Conservation (phyloP, 2,329 filamentous ascomycete species). For the Nemania diffusa region DNA sequence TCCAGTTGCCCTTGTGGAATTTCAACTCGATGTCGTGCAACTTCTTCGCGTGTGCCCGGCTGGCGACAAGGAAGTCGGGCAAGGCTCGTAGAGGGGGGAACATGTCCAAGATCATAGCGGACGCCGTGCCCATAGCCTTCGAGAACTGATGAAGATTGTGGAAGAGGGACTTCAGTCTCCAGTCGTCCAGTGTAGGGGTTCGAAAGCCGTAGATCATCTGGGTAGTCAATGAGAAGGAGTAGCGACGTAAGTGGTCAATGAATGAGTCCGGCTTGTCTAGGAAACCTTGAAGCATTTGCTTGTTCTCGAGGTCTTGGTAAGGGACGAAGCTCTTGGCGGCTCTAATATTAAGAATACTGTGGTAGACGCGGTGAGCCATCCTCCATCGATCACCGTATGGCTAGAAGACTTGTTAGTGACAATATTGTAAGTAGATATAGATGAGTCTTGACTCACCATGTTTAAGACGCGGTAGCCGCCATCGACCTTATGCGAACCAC, state of each 20-base stretch:
- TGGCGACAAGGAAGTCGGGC: slow-evolving; percentile 33
- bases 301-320: slow-evolving; percentile 67
- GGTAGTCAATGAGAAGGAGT: slow-evolving; percentile 60
- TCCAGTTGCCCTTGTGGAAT: slow-evolving; percentile 40
- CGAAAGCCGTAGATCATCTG: slow-evolving; percentile 62
- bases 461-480: slow-evolving; percentile 39
- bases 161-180: slow-evolving; percentile 44
- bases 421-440: not conserved
- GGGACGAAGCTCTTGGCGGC: slow-evolving; percentile 61
- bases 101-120: slow-evolving; percentile 39
- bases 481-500: slow-evolving; percentile 38
- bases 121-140: slow-evolving; percentile 40
- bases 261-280: slow-evolving; percentile 56
- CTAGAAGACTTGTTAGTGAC: slow-evolving; percentile 36
- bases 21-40: slow-evolving; percentile 36
- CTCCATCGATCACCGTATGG: slow-evolving; percentile 52
- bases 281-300: slow-evolving; percentile 62
- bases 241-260: slow-evolving; percentile 57
- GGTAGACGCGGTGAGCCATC: slow-evolving; percentile 53
- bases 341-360: slow-evolving; percentile 59
- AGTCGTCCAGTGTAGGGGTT: slow-evolving; percentile 51
- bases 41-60: slow-evolving; percentile 36
- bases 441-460: slow-evolving; percentile 33
- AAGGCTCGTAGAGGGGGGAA: slow-evolving; percentile 37
- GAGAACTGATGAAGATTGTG: slow-evolving; percentile 41